These are phyloP conservation scores for Coemansia sp. DNA, from an alignment of 192 early-diverging fungal genomes.

Conservation along the genomic window DNA sequence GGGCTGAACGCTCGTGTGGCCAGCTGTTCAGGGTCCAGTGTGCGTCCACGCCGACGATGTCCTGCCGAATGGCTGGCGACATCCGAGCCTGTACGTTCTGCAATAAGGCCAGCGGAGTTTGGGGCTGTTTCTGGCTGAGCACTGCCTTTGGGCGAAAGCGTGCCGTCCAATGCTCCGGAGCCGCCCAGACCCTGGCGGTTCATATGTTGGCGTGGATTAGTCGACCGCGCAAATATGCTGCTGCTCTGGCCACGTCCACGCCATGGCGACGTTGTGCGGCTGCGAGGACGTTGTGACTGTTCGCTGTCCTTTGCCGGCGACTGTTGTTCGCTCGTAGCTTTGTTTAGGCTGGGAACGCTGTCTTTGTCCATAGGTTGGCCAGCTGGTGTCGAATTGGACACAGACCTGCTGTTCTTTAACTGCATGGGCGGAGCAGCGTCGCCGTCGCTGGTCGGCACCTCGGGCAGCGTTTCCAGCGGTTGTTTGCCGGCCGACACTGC, in stretches of 20 bases:
- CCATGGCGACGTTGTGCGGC: slow-evolving; percentile 42
- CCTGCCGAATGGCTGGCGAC: not conserved
- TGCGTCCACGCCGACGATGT: slow-evolving; percentile 41
- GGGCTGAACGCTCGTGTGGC: slow-evolving; percentile 12
- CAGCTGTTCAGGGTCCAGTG: slow-evolving; percentile 41
- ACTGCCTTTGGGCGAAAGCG: not conserved
- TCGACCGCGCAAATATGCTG: slow-evolving; percentile 38
- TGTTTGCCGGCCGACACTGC: slow-evolving; percentile 12
- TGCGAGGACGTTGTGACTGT: slow-evolving; percentile 18
- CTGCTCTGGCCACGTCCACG: slow-evolving; percentile 30
- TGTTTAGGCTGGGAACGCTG: not conserved
- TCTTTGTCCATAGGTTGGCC: not conserved
- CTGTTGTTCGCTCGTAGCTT: slow-evolving; percentile 5
- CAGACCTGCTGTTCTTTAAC: not conserved
- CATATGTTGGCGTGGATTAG: slow-evolving; percentile 13
- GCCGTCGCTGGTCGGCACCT: slow-evolving; percentile 20
- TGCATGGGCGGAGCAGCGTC: not conserved
- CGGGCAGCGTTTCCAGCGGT: slow-evolving; percentile 41
- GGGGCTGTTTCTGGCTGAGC: slow-evolving; percentile 9
- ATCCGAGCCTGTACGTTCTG: slow-evolving; percentile 20
- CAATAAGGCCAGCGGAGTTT: slow-evolving; percentile 33
- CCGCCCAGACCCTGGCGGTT: slow-evolving; percentile 11
- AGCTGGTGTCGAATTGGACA: not conserved
- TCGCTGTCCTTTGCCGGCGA: slow-evolving; percentile 12
- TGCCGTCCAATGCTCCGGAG: not conserved